Evolutionary conservation across 495 filamentous ascomycete genomes (phyloP), one percentile per base, ranked within the genome.

Genomic region (Penicillium soppii): DNA sequence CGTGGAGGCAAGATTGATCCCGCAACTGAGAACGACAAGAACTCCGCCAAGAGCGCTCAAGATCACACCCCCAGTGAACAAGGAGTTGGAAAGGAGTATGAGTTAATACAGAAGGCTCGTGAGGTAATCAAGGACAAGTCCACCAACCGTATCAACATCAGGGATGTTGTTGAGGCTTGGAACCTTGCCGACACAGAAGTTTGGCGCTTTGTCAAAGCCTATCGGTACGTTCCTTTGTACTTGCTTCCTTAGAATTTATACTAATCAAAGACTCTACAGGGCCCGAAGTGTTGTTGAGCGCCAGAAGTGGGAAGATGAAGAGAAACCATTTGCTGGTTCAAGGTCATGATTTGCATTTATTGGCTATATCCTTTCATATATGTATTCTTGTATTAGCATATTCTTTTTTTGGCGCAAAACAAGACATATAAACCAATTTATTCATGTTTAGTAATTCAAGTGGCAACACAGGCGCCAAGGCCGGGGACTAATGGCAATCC

Each of bases 121-220:
- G 74, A 79, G 12, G 58, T 82, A 8, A 69, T 84, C 7, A 74
- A 74, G 55, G 60, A 57, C 56, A 65, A 69, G 52, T 49, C 61
- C 39, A 62, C 33, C 32, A 65, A 60, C 41, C 52, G 54, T 9
- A 55, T 65, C 41, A 69, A 59, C 39, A 67, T 90, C 23, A 75
- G 79, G 33, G 76, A 78, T 19, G 82, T 85, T 33, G 78, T 88
- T 15, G 94, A 97, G 76, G 87, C 88, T 53, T 98, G 94, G 94
- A 96, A 92, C 68, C 56, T 96, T 56, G 91, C 89, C 5, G 91
- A 96, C 68, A 87, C 89, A 7, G 94, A 98, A 71, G 89, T 87
- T 3, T 98, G 94, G 94, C 81, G 83, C 58, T 97, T 98, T 59
- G 86, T 89, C 7, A 76, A 85, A 56, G 92, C 94, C 0, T 92